These are phyloP conservation scores for Wallacemonas sp. DNA, from an alignment of 208 protist genomes.

Conservation along the genomic window DNA sequence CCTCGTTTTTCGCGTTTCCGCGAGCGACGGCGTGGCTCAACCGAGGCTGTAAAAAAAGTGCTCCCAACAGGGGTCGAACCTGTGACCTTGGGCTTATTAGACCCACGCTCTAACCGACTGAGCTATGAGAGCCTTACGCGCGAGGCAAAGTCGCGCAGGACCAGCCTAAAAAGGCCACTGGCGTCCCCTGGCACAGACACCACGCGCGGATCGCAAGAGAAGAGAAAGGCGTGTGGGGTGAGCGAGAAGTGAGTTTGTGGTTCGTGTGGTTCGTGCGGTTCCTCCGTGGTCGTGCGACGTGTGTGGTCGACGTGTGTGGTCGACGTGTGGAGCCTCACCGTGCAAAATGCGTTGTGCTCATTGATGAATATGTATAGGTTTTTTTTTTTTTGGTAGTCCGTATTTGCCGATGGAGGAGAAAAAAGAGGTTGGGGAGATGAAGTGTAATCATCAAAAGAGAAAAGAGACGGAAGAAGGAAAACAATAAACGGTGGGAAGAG, in stretches of 20 bases:
- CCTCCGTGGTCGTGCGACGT: too few relatives aligned
- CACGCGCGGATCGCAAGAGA: too few relatives aligned
- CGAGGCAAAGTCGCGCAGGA: not conserved
- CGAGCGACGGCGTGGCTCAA: too few relatives aligned
- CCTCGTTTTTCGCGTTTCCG: not conserved
- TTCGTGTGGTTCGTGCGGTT: too few relatives aligned
- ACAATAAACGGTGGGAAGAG: not conserved
- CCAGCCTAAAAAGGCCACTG: too few relatives aligned
- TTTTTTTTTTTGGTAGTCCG: not conserved
- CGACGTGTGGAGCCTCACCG: too few relatives aligned
- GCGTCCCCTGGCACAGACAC: too few relatives aligned
- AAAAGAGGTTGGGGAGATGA: not conserved
- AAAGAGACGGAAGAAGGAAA: not conserved
- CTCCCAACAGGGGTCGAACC: constrained; percentile 8
- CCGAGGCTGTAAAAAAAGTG: constrained; percentile 1
- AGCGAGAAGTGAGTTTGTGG: too few relatives aligned
- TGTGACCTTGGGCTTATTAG: constrained; percentile 12
- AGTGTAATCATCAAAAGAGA: not conserved
- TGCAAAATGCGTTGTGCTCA: too few relatives aligned
- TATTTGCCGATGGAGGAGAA: not conserved
- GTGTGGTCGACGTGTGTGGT: too few relatives aligned
- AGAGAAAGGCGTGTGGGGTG: too few relatives aligned
- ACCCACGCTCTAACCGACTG: constrained; percentile 13
- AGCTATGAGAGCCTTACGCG: constrained; percentile 11
- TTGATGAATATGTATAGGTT: too few relatives aligned